Evolutionary conservation across 1,284 basidiomycete genomes (phyloP).

Genomic region (Paramarasmius palmivorus): DNA sequence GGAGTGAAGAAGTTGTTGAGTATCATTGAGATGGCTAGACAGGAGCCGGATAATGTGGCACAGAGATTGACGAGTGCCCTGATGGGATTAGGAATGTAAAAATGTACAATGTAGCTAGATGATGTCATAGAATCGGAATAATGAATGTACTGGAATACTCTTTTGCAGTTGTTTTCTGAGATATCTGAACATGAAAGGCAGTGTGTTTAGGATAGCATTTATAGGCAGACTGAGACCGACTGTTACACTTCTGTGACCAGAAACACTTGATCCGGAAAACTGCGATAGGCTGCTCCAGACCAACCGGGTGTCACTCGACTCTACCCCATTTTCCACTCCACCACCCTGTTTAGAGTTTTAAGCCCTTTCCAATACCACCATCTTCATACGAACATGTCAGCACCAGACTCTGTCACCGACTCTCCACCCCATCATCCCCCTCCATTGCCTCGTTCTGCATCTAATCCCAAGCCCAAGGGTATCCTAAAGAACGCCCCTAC

Average conservation of each 20-base stretch:
- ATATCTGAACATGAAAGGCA: neutral
- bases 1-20: constrained; percentile 95
- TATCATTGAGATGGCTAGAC: constrained; percentile 94
- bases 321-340: constrained; percentile 1
- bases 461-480: constrained; percentile 74
- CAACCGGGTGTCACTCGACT: neutral
- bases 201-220: too few species aligned
- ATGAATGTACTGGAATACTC: neutral
- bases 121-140: neutral
- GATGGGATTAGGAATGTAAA: constrained; percentile 58
- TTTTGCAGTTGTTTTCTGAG: neutral
- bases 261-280: neutral
- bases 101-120: neutral
- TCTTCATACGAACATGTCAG: constrained; percentile 28
- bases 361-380: neutral
- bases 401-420: constrained; percentile 29
- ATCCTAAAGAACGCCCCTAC: constrained; percentile 80
- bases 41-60: constrained; percentile 84
- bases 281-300: neutral
- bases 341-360: constrained; percentile 2
- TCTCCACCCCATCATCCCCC: constrained; percentile 38
- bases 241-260: too few species aligned
- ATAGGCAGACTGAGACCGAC: too few species aligned
- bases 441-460: constrained; percentile 54
- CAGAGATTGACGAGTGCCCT: constrained; percentile 73